phyloP scores from a whole-genome alignment of 2,329 filamentous ascomycete genomes.

The Alternaria ventricosa region DNA sequence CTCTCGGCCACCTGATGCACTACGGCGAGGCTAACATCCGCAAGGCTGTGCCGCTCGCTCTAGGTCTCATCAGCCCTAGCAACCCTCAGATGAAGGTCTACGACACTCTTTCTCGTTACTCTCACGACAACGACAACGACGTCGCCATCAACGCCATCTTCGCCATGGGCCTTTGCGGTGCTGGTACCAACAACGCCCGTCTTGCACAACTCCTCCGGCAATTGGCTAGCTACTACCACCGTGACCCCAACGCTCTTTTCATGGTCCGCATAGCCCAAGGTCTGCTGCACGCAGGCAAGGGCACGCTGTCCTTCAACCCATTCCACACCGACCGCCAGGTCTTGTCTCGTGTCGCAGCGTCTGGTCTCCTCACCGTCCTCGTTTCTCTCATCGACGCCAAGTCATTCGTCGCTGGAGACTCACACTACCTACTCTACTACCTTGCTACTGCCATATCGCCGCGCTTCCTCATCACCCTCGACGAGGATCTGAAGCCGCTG shows the following conservation, averaged over 20 bases:
- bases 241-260: slow-evolving; percentile 94
- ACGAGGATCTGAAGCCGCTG: slow-evolving; percentile 91
- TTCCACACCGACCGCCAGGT: slow-evolving; percentile 99
- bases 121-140: slow-evolving; percentile 97
- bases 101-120: slow-evolving; percentile 95
- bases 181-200: slow-evolving; percentile 97
- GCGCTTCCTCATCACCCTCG: slow-evolving; percentile 92
- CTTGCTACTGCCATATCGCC: slow-evolving; percentile 96
- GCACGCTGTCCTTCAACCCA: slow-evolving; percentile 93
- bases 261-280: slow-evolving; percentile 99
- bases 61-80: slow-evolving; percentile 95
- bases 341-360: slow-evolving; percentile 87
- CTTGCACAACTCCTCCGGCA: slow-evolving; percentile 93
- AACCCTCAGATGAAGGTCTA: slow-evolving; percentile 99
- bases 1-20: slow-evolving; percentile 98
- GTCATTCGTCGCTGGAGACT: slow-evolving; percentile 74
- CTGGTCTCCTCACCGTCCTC: slow-evolving; percentile 86
- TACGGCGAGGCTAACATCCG: slow-evolving; percentile 98
- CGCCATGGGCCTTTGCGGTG: slow-evolving; percentile 95
- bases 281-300: slow-evolving; percentile 98
- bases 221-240: slow-evolving; percentile 96
- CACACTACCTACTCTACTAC: slow-evolving; percentile 97
- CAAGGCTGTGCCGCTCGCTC: slow-evolving; percentile 91
- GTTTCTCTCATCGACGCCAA: slow-evolving; percentile 96
- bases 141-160: slow-evolving; percentile 99